phyloP scores from a whole-genome alignment of 2,329 filamentous ascomycete genomes.

The Pseudocercospora fijiensis region DNA sequence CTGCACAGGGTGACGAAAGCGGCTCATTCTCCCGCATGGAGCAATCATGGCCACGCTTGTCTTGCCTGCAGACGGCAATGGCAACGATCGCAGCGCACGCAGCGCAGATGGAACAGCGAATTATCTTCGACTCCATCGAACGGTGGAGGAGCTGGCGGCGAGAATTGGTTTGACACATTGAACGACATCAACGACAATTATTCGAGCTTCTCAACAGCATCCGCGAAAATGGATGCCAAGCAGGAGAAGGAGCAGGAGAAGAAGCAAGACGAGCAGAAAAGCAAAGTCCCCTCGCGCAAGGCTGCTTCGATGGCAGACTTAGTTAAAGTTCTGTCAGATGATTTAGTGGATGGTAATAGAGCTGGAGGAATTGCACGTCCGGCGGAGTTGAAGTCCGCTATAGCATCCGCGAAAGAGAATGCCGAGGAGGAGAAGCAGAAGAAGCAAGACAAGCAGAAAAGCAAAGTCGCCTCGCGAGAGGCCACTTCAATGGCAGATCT shows the following conservation, averaged over 20 bases:
- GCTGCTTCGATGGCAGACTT: not conserved
- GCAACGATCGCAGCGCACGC: constrained; percentile 16
- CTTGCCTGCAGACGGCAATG: constrained; percentile 24
- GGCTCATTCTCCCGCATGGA: constrained; percentile 24
- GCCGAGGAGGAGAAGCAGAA: too few relatives aligned
- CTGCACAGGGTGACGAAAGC: constrained; percentile 16
- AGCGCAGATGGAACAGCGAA: constrained; percentile 23
- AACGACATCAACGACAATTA: constrained; percentile 28
- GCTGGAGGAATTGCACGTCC: not conserved
- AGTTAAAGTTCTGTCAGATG: not conserved
- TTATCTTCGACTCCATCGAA: constrained; percentile 2
- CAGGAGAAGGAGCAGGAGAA: not conserved
- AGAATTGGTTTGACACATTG: constrained; percentile 23
- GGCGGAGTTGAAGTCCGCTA: not conserved
- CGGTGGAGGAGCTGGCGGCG: not conserved
- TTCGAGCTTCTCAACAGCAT: not conserved
- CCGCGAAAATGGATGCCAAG: constrained; percentile 1
- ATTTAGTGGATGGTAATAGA: not conserved
- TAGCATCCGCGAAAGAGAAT: not conserved
- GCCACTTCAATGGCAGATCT: too few relatives aligned
- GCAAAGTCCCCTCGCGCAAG: not conserved
- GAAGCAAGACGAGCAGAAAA: not conserved
- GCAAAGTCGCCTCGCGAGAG: too few relatives aligned
- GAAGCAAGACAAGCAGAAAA: too few relatives aligned
- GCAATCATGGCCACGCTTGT: constrained; percentile 24